A percentile compares a stretch with the other conserved stretches of the same genome.
Evolutionary conservation across 148 eudicot species (phyloP).

Genomic region (Arctostaphylos glauca): DNA sequence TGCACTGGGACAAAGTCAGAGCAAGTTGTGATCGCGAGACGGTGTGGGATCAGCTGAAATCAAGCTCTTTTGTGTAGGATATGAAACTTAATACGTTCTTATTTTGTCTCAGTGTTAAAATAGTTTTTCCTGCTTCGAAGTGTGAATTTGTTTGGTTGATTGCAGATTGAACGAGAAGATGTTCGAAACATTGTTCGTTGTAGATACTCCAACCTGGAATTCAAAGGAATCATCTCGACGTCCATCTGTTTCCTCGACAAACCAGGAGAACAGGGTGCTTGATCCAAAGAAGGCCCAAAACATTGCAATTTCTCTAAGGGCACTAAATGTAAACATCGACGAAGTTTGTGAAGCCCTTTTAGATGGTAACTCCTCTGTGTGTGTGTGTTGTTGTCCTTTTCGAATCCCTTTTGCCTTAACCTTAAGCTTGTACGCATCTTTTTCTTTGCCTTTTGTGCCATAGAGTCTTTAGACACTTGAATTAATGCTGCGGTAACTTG

Average conservation of each 20-base stretch:
- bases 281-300: conserved; percentile 98
- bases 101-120: neutral
- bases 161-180: conserved; percentile 93
- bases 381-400: neutral
- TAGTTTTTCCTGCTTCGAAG: neutral
- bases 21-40: conserved; percentile 87
- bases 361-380: conserved; percentile 52
- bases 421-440: no score
- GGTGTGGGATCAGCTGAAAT: conserved; percentile 98
- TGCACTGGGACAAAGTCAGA: conserved; percentile 99
- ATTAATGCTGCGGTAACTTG: neutral
- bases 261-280: conserved; percentile 73
- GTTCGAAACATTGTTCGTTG: conserved; percentile 86
- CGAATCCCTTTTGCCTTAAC: no score
- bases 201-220: conserved; percentile 48
- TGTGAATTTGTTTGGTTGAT: conserved; percentile 14
- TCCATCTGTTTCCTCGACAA: conserved; percentile 39
- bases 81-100: neutral
- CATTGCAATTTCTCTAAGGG: conserved; percentile 85
- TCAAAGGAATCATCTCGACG: conserved; percentile 52
- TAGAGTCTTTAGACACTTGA: no score
- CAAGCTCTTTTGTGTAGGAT: conserved; percentile 88
- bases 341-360: conserved; percentile 90
- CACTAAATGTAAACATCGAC: conserved; percentile 76
- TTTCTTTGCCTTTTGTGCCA: no score